Percentiles rank a stretch among this genome's conserved stretches.
These are phyloP conservation scores for Colletotrichum australisinense DNA, from an alignment of 2,329 filamentous ascomycete species.

Conservation along the genomic window DNA sequence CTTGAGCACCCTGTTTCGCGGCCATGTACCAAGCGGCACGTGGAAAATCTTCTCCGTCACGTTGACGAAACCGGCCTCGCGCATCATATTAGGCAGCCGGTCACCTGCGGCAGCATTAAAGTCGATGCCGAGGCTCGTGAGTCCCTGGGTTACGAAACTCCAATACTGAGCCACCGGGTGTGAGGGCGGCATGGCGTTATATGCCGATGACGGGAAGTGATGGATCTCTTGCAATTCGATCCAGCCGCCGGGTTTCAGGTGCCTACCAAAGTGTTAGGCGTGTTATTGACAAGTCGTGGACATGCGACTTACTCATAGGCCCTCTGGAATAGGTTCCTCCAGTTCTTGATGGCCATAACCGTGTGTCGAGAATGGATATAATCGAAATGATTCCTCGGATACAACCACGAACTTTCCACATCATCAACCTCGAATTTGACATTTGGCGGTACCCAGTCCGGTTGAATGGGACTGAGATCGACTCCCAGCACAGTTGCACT, in stretches of 20 bases:
- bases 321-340: slow-evolving; percentile 60
- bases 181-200: slow-evolving; percentile 49
- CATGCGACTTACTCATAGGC: slow-evolving; percentile 55
- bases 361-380: slow-evolving; percentile 71
- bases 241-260: slow-evolving; percentile 66
- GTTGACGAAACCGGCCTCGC: slow-evolving; percentile 63
- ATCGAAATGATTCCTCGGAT: slow-evolving; percentile 66
- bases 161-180: slow-evolving; percentile 60
- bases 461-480: slow-evolving; percentile 70
- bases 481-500: slow-evolving; percentile 55
- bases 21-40: slow-evolving; percentile 66
- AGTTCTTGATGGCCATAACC: slow-evolving; percentile 67
- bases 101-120: slow-evolving; percentile 56
- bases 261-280: slow-evolving; percentile 43
- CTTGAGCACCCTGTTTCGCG: slow-evolving; percentile 62
- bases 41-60: slow-evolving; percentile 61
- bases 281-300: neutral
- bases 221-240: slow-evolving; percentile 67
- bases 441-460: slow-evolving; percentile 66
- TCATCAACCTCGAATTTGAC: slow-evolving; percentile 68
- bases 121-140: slow-evolving; percentile 57
- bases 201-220: slow-evolving; percentile 58
- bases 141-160: slow-evolving; percentile 56
- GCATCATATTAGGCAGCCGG: slow-evolving; percentile 56
- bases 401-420: slow-evolving; percentile 66